Evolutionary conservation across 768 basidiomycete genomes (phyloP).

Genomic region (Tulasnella sp.): DNA sequence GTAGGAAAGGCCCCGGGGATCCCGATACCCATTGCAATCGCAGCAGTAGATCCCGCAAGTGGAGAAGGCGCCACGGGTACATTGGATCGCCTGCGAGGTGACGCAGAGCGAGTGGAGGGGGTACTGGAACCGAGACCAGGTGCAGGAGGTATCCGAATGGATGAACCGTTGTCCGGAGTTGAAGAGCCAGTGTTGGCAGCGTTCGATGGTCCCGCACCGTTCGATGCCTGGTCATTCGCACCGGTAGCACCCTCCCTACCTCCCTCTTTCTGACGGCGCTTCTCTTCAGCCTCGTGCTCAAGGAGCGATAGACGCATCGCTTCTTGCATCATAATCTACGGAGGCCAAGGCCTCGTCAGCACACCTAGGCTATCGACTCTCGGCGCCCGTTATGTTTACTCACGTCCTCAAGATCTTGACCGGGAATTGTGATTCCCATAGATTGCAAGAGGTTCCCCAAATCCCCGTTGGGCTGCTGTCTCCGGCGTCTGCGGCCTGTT

Average conservation of each 20-base stretch:
- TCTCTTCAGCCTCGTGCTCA: constrained; percentile 91
- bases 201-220: neutral
- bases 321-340: constrained; percentile 94
- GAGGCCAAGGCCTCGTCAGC: neutral
- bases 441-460: constrained; percentile 53
- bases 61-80: constrained; percentile 7
- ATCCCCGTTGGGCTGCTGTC: constrained; percentile 45
- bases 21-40: constrained; percentile 15
- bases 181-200: neutral
- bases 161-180: neutral
- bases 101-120: neutral
- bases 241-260: neutral
- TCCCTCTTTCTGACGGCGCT: constrained; percentile 30
- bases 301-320: constrained; percentile 92
- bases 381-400: constrained; percentile 27
- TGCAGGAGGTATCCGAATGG: neutral
- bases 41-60: constrained; percentile 6
- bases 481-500: constrained; percentile 44
- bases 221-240: neutral
- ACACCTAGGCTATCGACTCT: constrained; percentile 22
- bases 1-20: neutral
- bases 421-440: constrained; percentile 52
- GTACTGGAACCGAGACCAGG: neutral
- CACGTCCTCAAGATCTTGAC: constrained; percentile 92
- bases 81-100: neutral